Conservation (phyloP, 495 filamentous ascomycete species). For the Penicillium cosmopolitanum region DNA sequence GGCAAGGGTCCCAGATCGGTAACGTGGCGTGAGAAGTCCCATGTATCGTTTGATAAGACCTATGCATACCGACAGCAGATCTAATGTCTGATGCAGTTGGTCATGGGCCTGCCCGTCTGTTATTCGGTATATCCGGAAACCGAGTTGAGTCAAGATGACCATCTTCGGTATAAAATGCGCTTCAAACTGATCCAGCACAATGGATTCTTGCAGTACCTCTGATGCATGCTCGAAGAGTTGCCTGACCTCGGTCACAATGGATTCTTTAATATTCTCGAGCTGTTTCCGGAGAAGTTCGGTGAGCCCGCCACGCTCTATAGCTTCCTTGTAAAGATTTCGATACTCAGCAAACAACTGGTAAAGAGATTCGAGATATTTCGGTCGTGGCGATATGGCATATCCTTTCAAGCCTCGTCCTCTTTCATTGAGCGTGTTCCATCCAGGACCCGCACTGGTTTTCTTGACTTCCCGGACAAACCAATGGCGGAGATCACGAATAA, state of each 20-base stretch:
- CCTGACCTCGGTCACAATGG: slow-evolving; percentile 8
- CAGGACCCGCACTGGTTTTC: neutral
- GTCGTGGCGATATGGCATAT: slow-evolving; percentile 3
- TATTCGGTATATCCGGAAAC: slow-evolving; percentile 9
- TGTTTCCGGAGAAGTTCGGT: neutral
- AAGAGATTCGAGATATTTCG: slow-evolving; percentile 3
- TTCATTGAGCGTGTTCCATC: slow-evolving; percentile 8
- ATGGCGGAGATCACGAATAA: slow-evolving; percentile 2
- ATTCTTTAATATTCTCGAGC: slow-evolving; percentile 9
- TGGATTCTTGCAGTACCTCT: slow-evolving; percentile 4
- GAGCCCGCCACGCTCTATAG: neutral
- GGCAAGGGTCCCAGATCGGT: neutral
- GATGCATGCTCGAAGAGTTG: slow-evolving; percentile 10
- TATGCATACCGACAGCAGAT: slow-evolving; percentile 9
- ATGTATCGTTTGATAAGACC: neutral
- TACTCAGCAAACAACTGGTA: slow-evolving; percentile 1
- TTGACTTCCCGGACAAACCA: slow-evolving; percentile 13
- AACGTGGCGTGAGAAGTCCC: neutral
- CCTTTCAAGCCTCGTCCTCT: neutral
- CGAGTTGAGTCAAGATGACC: slow-evolving; percentile 6
- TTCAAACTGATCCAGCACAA: slow-evolving; percentile 16
- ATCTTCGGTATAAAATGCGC: slow-evolving; percentile 13
- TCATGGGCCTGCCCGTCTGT: slow-evolving; percentile 1
- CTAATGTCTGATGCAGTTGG: slow-evolving; percentile 4
- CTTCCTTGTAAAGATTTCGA: slow-evolving; percentile 12